Evolutionary conservation across 1,284 basidiomycete species (phyloP).

Genomic region (Apiotrichum gamsii): DNA sequence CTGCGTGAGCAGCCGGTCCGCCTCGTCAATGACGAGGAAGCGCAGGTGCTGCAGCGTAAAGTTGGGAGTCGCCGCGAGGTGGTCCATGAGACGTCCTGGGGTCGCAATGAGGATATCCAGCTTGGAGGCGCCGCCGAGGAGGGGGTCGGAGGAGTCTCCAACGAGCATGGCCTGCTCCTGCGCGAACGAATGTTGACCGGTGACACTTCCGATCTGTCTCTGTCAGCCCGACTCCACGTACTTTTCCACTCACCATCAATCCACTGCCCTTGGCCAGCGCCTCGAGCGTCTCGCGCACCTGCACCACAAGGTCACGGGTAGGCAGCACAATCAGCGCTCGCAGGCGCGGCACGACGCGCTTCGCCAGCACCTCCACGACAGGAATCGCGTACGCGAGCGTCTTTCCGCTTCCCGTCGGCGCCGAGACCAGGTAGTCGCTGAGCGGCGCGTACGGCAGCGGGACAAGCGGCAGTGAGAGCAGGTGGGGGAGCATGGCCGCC

Average conservation of each 20-base stretch:
- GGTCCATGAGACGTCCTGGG: slow-evolving; percentile 90
- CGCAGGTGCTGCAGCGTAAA: slow-evolving; percentile 91
- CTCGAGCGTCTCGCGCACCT: slow-evolving; percentile 90
- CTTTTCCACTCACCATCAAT: slow-evolving; percentile 59
- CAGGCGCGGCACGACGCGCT: slow-evolving; percentile 69
- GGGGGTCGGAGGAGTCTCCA: slow-evolving; percentile 25
- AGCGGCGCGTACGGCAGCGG: slow-evolving; percentile 67
- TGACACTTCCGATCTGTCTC: slow-evolving; percentile 42
- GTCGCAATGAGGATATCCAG: slow-evolving; percentile 94
- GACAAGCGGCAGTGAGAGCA: slow-evolving; percentile 39
- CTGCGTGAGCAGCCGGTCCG: slow-evolving; percentile 87
- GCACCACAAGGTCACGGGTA: slow-evolving; percentile 88
- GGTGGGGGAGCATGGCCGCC: slow-evolving; percentile 40
- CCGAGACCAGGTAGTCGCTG: slow-evolving; percentile 88
- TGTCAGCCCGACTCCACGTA: not conserved
- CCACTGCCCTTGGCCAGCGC: slow-evolving; percentile 75
- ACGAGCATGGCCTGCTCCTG: slow-evolving; percentile 45
- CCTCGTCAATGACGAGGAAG: slow-evolving; percentile 96
- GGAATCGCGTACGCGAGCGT: slow-evolving; percentile 91
- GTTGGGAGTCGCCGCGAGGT: slow-evolving; percentile 76
- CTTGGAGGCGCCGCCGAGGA: slow-evolving; percentile 65
- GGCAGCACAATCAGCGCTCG: slow-evolving; percentile 90
- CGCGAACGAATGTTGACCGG: slow-evolving; percentile 45
- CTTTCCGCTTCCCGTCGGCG: slow-evolving; percentile 95
- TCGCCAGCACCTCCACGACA: slow-evolving; percentile 75